A percentile compares a stretch with the other conserved stretches of the same genome.
Evolutionary conservation across 495 filamentous ascomycete species (phyloP).

Genomic region (Lasiosphaeria miniovina): DNA sequence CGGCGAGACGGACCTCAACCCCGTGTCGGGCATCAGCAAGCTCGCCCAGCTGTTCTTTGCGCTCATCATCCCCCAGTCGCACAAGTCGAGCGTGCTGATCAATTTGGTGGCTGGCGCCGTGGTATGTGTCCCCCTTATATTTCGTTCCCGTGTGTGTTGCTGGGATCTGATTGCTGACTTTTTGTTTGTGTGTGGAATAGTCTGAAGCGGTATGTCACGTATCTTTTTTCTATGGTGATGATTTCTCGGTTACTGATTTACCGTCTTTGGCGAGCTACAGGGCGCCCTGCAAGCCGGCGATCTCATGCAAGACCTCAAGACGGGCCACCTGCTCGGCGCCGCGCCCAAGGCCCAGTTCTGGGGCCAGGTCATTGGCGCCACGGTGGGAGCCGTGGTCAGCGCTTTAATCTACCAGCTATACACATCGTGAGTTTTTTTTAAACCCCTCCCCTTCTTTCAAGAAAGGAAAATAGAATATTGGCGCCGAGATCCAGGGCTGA

Average conservation of each 20-base stretch:
- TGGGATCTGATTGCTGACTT: neutral
- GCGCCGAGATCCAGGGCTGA: neutral
- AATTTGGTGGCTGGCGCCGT: slow-evolving; percentile 95
- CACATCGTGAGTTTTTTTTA: slow-evolving; percentile 46
- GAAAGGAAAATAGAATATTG: neutral
- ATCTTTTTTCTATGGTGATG: too few species aligned
- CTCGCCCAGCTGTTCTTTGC: slow-evolving; percentile 94
- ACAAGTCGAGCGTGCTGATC: slow-evolving; percentile 79
- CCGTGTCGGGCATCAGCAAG: slow-evolving; percentile 94
- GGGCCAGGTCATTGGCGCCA: slow-evolving; percentile 87
- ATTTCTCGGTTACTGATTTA: too few species aligned
- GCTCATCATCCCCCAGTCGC: slow-evolving; percentile 69
- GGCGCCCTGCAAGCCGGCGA: slow-evolving; percentile 95
- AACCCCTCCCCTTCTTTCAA: neutral
- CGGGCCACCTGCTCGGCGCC: slow-evolving; percentile 87
- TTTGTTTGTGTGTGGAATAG: neutral
- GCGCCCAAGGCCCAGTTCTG: slow-evolving; percentile 94
- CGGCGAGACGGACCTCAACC: slow-evolving; percentile 95
- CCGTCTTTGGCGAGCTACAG: slow-evolving; percentile 40
- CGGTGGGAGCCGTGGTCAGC: slow-evolving; percentile 82
- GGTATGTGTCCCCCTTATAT: slow-evolving; percentile 16
- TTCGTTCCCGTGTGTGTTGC: neutral
- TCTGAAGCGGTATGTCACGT: slow-evolving; percentile 25
- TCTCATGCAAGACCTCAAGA: slow-evolving; percentile 98
- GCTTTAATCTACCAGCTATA: slow-evolving; percentile 91